phyloP scores from a whole-genome alignment of 75 land plant genomes.

The Azolla pinnata region DNA sequence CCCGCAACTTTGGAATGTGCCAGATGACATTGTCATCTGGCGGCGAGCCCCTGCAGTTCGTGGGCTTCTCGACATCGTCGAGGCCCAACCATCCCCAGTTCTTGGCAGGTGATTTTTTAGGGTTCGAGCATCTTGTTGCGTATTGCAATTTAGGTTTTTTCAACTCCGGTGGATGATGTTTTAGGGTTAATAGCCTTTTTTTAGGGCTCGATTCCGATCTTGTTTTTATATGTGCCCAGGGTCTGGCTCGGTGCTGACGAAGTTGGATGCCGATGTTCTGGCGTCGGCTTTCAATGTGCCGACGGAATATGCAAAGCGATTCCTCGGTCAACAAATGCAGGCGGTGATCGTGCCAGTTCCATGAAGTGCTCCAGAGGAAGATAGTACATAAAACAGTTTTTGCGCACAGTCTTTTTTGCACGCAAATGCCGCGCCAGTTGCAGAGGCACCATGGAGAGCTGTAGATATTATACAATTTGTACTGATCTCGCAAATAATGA shows the following conservation, averaged over 20 bases:
- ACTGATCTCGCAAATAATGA: too few species aligned
- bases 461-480: too few species aligned
- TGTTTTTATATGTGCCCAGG: conserved; percentile 32
- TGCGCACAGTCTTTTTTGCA: too few species aligned
- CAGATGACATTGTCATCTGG: conserved; percentile 60
- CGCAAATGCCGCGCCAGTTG: too few species aligned
- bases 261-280: conserved; percentile 35
- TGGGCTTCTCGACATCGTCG: conserved; percentile 70
- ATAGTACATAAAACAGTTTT: too few species aligned
- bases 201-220: too few species aligned
- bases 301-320: conserved; percentile 10
- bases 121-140: too few species aligned
- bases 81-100: conserved; percentile 53
- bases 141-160: too few species aligned
- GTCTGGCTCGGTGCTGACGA: conserved; percentile 37
- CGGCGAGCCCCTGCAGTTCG: conserved; percentile 50
- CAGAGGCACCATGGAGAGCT: too few species aligned
- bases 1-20: conserved; percentile 65
- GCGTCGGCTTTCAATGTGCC: conserved; percentile 47
- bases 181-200: too few species aligned
- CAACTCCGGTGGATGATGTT: too few species aligned
- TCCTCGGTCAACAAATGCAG: conserved; percentile 34
- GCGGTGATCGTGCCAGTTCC: conserved; percentile 46
- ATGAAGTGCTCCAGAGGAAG: too few species aligned
- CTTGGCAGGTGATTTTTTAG: conserved; percentile 34